Evolutionary conservation across 352 stramenopile species (phyloP).

Genomic region (Phytophthora pluvialis): DNA sequence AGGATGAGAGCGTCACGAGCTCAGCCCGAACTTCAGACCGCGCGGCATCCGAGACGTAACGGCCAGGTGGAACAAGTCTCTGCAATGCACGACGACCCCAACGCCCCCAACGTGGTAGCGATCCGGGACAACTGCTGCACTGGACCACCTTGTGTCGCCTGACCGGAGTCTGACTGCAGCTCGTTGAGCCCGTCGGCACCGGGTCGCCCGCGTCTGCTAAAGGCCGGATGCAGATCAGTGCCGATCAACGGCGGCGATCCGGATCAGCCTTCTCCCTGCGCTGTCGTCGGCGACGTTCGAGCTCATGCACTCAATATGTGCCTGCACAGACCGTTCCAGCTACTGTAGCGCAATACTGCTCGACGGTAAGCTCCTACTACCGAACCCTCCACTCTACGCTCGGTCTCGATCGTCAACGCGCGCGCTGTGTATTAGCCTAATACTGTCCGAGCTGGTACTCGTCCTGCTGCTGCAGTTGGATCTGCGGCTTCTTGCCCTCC

Average conservation of each 20-base stretch:
- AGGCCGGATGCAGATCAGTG: slow-evolving; percentile 12
- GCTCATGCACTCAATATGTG: too few relatives aligned
- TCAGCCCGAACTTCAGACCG: neutral
- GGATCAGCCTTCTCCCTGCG: too few relatives aligned
- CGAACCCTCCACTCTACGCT: neutral
- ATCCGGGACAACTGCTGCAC: slow-evolving; percentile 7
- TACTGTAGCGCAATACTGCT: neutral
- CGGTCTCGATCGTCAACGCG: slow-evolving; percentile 21
- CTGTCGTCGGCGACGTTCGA: too few relatives aligned
- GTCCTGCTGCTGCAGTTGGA: slow-evolving; percentile 36
- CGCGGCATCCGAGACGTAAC: too few relatives aligned
- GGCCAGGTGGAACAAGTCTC: too few relatives aligned
- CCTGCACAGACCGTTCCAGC: too few relatives aligned
- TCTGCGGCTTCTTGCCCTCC: slow-evolving; percentile 50
- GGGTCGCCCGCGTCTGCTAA: too few relatives aligned
- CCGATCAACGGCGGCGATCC: neutral
- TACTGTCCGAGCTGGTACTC: slow-evolving; percentile 35
- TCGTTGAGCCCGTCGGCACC: too few relatives aligned
- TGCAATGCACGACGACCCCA: too few relatives aligned
- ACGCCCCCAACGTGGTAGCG: slow-evolving; percentile 1
- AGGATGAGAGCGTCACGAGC: neutral
- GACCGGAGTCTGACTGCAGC: slow-evolving; percentile 1
- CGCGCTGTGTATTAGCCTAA: slow-evolving; percentile 33
- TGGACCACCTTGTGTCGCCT: neutral
- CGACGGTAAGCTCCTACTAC: neutral